These are phyloP conservation scores for Gaeumannomyces tritici DNA, from an alignment of 2,329 filamentous ascomycete species.

Conservation along the genomic window DNA sequence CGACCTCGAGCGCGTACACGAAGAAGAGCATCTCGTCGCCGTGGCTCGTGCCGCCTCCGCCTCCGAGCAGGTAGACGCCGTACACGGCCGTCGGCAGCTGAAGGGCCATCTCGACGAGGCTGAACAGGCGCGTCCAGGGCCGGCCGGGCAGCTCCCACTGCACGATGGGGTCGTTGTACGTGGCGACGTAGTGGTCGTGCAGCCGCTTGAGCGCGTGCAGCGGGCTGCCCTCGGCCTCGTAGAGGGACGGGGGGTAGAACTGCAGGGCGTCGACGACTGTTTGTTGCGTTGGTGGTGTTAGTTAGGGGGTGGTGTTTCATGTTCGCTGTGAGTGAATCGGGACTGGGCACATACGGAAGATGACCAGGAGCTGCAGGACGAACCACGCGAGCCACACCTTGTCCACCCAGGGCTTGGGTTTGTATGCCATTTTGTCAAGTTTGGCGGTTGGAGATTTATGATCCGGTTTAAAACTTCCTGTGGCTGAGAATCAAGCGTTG, in stretches of 20 bases:
- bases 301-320: too few species aligned
- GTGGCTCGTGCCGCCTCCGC: slow-evolving; percentile 13
- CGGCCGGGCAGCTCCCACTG: slow-evolving; percentile 20
- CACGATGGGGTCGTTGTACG: slow-evolving; percentile 45
- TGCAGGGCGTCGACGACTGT: slow-evolving; percentile 44
- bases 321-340: too few species aligned
- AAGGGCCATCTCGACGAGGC: slow-evolving; percentile 38
- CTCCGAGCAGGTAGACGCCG: slow-evolving; percentile 29
- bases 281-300: too few species aligned
- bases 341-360: slow-evolving; percentile 3
- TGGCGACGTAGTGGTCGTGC: slow-evolving; percentile 34
- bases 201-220: slow-evolving; percentile 36
- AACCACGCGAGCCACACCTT: slow-evolving; percentile 23
- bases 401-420: slow-evolving; percentile 12
- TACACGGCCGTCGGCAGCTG: slow-evolving; percentile 41
- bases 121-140: slow-evolving; percentile 41
- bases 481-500: too few species aligned
- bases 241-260: slow-evolving; percentile 40
- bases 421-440: not conserved
- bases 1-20: slow-evolving; percentile 40
- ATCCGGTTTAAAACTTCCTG: too few species aligned
- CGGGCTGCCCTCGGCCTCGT: slow-evolving; percentile 28
- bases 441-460: not conserved
- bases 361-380: slow-evolving; percentile 18
- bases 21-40: slow-evolving; percentile 39